Base-by-base conservation (phyloP, 2,329 filamentous ascomycete genomes). In the Aspergillus fumigatus region DNA sequence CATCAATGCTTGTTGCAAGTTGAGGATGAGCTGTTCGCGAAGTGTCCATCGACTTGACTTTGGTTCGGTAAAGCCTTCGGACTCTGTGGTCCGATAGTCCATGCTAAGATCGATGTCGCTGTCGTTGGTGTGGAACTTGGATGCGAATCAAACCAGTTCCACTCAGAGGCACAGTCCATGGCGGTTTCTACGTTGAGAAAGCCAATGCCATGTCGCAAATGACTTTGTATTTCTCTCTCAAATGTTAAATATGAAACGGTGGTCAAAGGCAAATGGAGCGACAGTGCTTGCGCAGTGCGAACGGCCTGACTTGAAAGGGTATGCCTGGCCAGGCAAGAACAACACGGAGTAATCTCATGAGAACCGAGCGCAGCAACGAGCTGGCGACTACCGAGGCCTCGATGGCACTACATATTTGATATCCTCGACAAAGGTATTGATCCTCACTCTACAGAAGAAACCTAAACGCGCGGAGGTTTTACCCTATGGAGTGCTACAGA, bases 241-340 rank as follows among this genome's bases (percentile, higher is more conserved):
- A 71, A 70, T 0, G 65, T 1, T 47, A 57, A 3, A 72, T 60
- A 0, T 60, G 56, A 27, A 72, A 72, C 19, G 68, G 66, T 1
- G 70, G 66, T 8, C 68, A n/a, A 59, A 4, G 62, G 45, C 19
- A 67, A 25, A 53, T 72, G 64, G 6, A 72, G 68, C 6, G 58
- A 72, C 17, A 70, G 58, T 14, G 68, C 67, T 58, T 73, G 70
- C 2, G 59, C 69, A 35, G 70, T 65, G 43, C 68, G 67, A 2
- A 73, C 56, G 3, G 68, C 70, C 61, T 72, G 65, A 51, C 64
- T 63, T 17, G 70, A 49, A 68, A 72, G 69, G 3, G 70, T 72
- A 23, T 23, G 23, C 23, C 23, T 27, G n/a, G n/a, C 19, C 43
- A 19, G 55, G 57, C 25, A 57, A 55, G 59, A 54, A 17, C 56